A percentile compares a stretch with the other conserved stretches of the same genome.
Evolutionary conservation across 352 stramenopile species (phyloP).

Genomic region (Pelagophyceae sp.): DNA sequence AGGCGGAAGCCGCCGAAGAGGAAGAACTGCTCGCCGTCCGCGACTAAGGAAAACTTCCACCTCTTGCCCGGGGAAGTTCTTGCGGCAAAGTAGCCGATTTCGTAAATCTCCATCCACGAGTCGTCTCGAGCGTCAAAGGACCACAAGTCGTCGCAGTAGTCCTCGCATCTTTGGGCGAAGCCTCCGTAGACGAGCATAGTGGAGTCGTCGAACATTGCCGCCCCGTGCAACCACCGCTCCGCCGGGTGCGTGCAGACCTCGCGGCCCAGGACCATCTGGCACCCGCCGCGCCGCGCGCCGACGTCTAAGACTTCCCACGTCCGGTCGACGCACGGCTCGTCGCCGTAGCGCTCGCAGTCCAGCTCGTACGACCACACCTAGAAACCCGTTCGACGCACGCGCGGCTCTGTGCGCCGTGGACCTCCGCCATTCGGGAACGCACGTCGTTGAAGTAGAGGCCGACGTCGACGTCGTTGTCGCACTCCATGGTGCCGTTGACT

Average conservation of each 20-base stretch:
- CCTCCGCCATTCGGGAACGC: too few relatives aligned
- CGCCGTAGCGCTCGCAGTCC: constrained; percentile 43
- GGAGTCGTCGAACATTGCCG: constrained; percentile 56
- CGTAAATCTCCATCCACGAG: constrained; percentile 60
- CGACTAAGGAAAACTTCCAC: constrained; percentile 79
- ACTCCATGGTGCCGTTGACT: constrained; percentile 31
- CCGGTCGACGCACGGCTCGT: constrained; percentile 63
- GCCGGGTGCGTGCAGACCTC: constrained; percentile 42
- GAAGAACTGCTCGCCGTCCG: constrained; percentile 32
- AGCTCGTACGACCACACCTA: constrained; percentile 88
- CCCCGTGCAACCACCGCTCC: constrained; percentile 71
- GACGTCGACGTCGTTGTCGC: constrained; percentile 41
- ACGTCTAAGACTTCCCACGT: constrained; percentile 70
- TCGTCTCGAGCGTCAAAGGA: constrained; percentile 77
- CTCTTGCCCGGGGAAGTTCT: constrained; percentile 42
- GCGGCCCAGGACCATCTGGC: constrained; percentile 71
- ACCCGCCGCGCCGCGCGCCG: constrained; percentile 76
- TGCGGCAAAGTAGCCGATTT: constrained; percentile 30
- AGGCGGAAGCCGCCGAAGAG: constrained; percentile 83
- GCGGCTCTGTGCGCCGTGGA: too few relatives aligned
- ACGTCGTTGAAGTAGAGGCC: constrained; percentile 82
- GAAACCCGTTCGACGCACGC: too few relatives aligned
- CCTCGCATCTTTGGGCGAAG: constrained; percentile 76
- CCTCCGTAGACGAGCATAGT: constrained; percentile 85
- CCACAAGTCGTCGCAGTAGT: constrained; percentile 94